phyloP scores from a whole-genome alignment of 192 early-diverging fungal species.

The Backusella morwellensis region DNA sequence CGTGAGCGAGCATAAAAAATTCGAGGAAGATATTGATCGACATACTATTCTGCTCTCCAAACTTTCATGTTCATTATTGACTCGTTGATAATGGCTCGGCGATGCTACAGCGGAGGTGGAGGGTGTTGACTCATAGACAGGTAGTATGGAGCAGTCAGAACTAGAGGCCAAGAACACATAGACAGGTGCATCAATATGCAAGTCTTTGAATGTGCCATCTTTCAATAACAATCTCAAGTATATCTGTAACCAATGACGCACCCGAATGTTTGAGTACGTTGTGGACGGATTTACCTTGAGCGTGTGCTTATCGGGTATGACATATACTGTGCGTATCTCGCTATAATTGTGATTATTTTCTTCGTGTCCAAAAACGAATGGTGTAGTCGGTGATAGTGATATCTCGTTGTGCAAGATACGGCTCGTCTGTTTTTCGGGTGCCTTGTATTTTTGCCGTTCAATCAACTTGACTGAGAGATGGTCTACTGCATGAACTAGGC shows the following conservation, averaged over 20 bases:
- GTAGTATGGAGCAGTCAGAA: slow-evolving; percentile 12
- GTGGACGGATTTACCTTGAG: slow-evolving; percentile 24
- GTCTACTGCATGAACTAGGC: not conserved
- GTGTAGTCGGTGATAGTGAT: slow-evolving; percentile 12
- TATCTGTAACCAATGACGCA: slow-evolving; percentile 34
- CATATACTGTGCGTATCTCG: slow-evolving; percentile 15
- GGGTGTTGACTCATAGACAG: slow-evolving; percentile 10
- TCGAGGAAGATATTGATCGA: not conserved
- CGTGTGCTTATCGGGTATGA: slow-evolving; percentile 22
- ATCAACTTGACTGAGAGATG: slow-evolving; percentile 23
- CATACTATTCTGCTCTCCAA: not conserved
- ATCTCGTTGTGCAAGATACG: slow-evolving; percentile 33
- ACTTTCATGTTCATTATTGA: not conserved
- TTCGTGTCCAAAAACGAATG: not conserved
- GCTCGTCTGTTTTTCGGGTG: slow-evolving; percentile 22
- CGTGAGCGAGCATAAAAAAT: not conserved
- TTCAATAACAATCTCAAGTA: slow-evolving; percentile 8
- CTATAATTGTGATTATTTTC: not conserved
- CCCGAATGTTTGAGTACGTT: slow-evolving; percentile 22
- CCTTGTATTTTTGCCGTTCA: slow-evolving; percentile 29
- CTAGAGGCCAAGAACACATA: not conserved
- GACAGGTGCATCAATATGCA: slow-evolving; percentile 17
- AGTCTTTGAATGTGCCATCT: slow-evolving; percentile 16
- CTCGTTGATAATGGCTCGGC: not conserved
- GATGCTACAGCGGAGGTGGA: not conserved